phyloP scores from a whole-genome alignment of 768 basidiomycete genomes.

The Strobilomyces confusus region DNA sequence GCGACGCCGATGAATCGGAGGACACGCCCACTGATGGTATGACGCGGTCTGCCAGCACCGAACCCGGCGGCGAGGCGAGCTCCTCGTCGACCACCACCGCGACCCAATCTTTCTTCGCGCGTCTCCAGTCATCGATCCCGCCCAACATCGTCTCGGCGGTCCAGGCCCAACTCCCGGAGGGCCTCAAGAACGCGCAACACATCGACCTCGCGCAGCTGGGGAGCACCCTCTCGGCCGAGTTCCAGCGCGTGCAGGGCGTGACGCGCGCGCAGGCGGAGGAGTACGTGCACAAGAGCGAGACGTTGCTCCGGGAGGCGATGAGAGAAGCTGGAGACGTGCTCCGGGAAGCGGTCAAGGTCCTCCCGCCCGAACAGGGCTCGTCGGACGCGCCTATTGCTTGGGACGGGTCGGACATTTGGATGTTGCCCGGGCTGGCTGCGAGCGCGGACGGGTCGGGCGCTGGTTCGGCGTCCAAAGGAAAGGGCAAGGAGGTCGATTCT shows the following conservation, averaged over 20 bases:
- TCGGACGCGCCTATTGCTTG: slow-evolving; percentile 45
- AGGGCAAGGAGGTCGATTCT: slow-evolving; percentile 34
- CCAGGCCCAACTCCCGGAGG: slow-evolving; percentile 64
- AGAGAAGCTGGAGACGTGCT: slow-evolving; percentile 80
- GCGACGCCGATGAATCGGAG: slow-evolving; percentile 24
- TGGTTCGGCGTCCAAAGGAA: slow-evolving; percentile 25
- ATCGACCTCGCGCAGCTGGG: slow-evolving; percentile 70
- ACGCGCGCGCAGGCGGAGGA: slow-evolving; percentile 78
- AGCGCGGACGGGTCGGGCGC: slow-evolving; percentile 14
- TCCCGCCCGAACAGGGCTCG: slow-evolving; percentile 67
- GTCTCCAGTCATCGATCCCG: slow-evolving; percentile 70
- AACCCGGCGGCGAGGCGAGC: slow-evolving; percentile 18
- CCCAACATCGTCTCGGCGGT: slow-evolving; percentile 68
- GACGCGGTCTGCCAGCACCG: slow-evolving; percentile 17
- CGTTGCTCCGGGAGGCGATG: slow-evolving; percentile 59
- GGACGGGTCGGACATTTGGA: slow-evolving; percentile 89
- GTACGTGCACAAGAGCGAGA: slow-evolving; percentile 74
- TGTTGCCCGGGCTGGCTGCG: slow-evolving; percentile 45
- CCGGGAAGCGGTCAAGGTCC: slow-evolving; percentile 86
- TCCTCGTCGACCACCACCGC: slow-evolving; percentile 18
- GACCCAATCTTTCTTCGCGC: slow-evolving; percentile 54
- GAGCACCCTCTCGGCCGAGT: slow-evolving; percentile 57
- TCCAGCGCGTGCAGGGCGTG: slow-evolving; percentile 72
- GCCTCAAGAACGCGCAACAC: slow-evolving; percentile 56
- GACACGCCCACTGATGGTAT: slow-evolving; percentile 24